Percentiles rank a stretch among this genome's conserved stretches.
Evolutionary conservation across 2,329 filamentous ascomycete genomes (phyloP).

Genomic region (Byssochlamys sp.): DNA sequence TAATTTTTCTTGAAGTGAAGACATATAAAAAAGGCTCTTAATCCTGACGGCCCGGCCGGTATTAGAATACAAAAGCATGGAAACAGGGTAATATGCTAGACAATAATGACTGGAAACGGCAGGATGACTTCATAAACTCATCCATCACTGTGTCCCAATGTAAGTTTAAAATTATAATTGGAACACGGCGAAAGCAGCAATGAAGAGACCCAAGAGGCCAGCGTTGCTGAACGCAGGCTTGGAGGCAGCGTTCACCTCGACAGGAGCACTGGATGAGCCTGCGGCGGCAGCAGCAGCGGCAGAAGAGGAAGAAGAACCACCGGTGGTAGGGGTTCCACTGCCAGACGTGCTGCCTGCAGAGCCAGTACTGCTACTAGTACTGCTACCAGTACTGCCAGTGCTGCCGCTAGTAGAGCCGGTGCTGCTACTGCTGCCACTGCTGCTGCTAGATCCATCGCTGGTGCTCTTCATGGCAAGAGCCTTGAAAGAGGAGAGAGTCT

Average conservation of each 20-base stretch:
- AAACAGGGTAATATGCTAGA: background rate
- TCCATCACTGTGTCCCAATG: background rate
- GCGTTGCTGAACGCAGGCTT: slow-evolving; percentile 1
- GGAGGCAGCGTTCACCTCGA: background rate
- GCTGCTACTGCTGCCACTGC: background rate
- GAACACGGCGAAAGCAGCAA: slow-evolving; percentile 2
- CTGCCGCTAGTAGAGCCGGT: background rate
- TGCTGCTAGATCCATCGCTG: background rate
- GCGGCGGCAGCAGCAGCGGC: background rate
- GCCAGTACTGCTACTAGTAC: background rate
- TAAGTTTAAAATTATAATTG: slow-evolving; percentile 4
- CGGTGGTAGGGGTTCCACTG: background rate
- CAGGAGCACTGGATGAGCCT: background rate
- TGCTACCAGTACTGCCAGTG: background rate
- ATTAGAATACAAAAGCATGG: background rate
- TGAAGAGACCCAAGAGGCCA: slow-evolving; percentile 3
- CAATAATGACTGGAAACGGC: background rate
- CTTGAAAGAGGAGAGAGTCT: slow-evolving; percentile 5
- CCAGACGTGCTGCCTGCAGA: background rate
- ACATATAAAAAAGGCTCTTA: background rate
- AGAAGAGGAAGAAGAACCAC: background rate
- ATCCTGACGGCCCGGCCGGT: background rate
- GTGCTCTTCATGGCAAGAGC: slow-evolving; percentile 1
- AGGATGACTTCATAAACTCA: background rate
- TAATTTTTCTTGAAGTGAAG: background rate